A percentile compares a stretch with the other conserved stretches of the same genome.
Conservation (phyloP, 2,329 filamentous ascomycete genomes). For the Clarireedia sp. region DNA sequence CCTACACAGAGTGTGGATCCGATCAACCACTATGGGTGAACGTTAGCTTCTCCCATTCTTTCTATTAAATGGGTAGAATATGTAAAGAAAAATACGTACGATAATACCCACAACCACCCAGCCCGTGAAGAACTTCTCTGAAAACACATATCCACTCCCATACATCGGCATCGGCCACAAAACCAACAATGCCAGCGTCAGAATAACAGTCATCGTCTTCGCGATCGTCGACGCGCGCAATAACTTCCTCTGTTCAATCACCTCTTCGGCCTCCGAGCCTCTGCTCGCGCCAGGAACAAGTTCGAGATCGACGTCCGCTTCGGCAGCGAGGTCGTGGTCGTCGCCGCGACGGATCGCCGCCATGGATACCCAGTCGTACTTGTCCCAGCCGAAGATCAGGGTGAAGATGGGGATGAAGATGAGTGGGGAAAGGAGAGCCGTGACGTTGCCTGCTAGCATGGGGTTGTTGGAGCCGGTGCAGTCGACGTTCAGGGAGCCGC, state of each 20-base stretch:
- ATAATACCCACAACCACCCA: slow-evolving; percentile 72
- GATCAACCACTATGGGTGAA: slow-evolving; percentile 54
- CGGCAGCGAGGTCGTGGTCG: slow-evolving; percentile 62
- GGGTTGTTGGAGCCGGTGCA: slow-evolving; percentile 80
- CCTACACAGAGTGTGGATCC: slow-evolving; percentile 65
- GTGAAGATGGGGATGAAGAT: slow-evolving; percentile 72
- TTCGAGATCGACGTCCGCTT: slow-evolving; percentile 58
- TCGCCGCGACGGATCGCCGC: slow-evolving; percentile 68
- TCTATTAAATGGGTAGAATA: not conserved
- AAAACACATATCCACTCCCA: slow-evolving; percentile 72
- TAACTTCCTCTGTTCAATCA: slow-evolving; percentile 39
- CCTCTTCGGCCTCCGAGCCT: slow-evolving; percentile 32
- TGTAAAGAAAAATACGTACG: not conserved
- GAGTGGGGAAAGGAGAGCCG: slow-evolving; percentile 68
- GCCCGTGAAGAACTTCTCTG: slow-evolving; percentile 72
- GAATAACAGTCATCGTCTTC: slow-evolving; percentile 43
- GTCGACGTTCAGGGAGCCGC: slow-evolving; percentile 58
- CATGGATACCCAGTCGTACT: slow-evolving; percentile 86
- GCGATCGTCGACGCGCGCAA: slow-evolving; percentile 45
- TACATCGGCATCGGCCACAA: slow-evolving; percentile 94
- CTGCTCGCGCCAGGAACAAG: slow-evolving; percentile 44
- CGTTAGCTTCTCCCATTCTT: not conserved
- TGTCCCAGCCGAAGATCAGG: slow-evolving; percentile 51
- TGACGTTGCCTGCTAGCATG: slow-evolving; percentile 82
- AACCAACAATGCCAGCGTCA: slow-evolving; percentile 66